Percentiles rank a stretch among this genome's conserved stretches.
Evolutionary conservation across 768 basidiomycete genomes (phyloP).

Genomic region (Serendipita sp.): DNA sequence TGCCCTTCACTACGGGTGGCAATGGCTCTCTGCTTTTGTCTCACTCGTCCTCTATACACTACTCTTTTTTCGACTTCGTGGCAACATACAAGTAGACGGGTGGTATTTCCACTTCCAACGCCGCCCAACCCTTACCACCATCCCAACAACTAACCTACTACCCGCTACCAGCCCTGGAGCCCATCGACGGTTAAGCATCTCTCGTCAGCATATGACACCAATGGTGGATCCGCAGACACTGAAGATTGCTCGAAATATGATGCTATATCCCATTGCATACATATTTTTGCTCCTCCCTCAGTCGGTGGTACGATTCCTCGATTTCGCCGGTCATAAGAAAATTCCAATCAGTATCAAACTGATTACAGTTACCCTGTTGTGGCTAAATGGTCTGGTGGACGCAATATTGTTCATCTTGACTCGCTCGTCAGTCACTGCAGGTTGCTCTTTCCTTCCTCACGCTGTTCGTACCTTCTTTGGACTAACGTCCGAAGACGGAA

Average conservation of each 20-base stretch:
- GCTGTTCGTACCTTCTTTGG: constrained; percentile 8
- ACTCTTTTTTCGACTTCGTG: background rate
- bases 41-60: background rate
- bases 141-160: background rate
- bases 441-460: constrained; percentile 13
- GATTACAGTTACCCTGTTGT: background rate
- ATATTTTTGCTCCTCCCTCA: background rate
- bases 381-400: background rate
- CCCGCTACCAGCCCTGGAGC: too few species aligned
- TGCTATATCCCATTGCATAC: background rate
- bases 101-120: background rate
- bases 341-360: background rate
- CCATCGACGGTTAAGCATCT: too few species aligned
- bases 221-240: background rate
- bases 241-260: background rate
- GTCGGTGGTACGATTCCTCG: background rate
- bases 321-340: background rate
- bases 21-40: background rate
- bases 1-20: background rate
- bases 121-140: background rate
- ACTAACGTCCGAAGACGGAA: background rate
- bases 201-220: background rate
- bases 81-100: background rate
- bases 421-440: constrained; percentile 18
- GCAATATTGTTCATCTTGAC: constrained; percentile 13